Conservation (phyloP, 768 basidiomycete species). For the Suillus ampliporus region DNA sequence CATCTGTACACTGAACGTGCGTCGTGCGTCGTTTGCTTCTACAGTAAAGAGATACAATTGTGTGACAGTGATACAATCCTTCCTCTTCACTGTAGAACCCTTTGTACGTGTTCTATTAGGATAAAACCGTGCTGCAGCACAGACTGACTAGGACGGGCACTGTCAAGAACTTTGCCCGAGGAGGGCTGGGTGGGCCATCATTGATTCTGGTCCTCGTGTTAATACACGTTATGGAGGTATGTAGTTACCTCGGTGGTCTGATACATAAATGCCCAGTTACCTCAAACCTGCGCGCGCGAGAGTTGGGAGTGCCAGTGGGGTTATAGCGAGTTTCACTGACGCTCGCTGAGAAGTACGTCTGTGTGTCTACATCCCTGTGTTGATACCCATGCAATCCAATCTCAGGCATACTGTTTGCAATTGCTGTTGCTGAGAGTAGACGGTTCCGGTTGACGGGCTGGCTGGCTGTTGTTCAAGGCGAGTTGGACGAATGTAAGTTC, state of each 20-base stretch:
- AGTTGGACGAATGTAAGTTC: slow-evolving; percentile 63
- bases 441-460: slow-evolving; percentile 82
- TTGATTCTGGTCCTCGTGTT: too few species aligned
- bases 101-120: slow-evolving; percentile 62
- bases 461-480: slow-evolving; percentile 71
- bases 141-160: slow-evolving; percentile 61
- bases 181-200: slow-evolving; percentile 52
- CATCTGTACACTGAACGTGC: slow-evolving; percentile 6
- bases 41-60: slow-evolving; percentile 80
- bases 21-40: slow-evolving; percentile 15
- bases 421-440: slow-evolving; percentile 85
- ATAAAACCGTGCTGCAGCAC: slow-evolving; percentile 32
- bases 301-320: background rate
- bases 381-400: background rate
- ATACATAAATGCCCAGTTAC: too few species aligned
- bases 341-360: slow-evolving; percentile 70
- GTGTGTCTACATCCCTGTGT: background rate
- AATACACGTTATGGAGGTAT: background rate
- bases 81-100: too few species aligned
- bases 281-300: background rate
- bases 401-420: slow-evolving; percentile 78
- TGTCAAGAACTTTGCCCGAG: slow-evolving; percentile 80
- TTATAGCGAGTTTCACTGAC: slow-evolving; percentile 55
- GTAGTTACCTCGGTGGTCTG: background rate
- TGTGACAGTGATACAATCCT: too few species aligned